These are phyloP conservation scores for Sungouiozyma ichnusensis DNA, from an alignment of 805 yeast genomes.

Conservation along the genomic window DNA sequence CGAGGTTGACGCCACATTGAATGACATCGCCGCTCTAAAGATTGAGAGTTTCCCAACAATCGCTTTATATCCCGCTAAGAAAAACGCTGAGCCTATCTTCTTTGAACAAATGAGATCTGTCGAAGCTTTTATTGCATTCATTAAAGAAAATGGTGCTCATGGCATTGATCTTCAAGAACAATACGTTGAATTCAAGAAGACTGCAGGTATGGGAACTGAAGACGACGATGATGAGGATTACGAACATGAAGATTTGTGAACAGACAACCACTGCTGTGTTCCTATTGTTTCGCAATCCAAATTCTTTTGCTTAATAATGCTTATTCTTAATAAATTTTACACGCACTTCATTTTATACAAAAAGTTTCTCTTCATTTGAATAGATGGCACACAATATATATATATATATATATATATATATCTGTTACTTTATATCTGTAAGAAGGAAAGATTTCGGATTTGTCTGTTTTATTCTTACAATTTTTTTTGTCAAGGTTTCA, in stretches of 20 bases:
- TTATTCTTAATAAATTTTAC: not conserved
- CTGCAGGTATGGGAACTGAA: constrained; percentile 10
- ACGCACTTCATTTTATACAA: too few species aligned
- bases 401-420: not conserved
- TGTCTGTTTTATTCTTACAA: too few species aligned
- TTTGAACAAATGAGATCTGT: constrained; percentile 68
- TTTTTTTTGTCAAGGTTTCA: too few species aligned
- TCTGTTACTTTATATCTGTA: not conserved
- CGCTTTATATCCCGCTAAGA: constrained; percentile 81
- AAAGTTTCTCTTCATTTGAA: too few species aligned
- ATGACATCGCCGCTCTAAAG: constrained; percentile 67
- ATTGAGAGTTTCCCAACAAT: constrained; percentile 91
- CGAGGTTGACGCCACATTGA: constrained; percentile 79
- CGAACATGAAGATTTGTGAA: constrained; percentile 28
- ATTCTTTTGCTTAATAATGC: not conserved
- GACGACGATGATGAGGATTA: constrained; percentile 12
- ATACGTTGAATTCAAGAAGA: constrained; percentile 15
- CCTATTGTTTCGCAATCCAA: not conserved
- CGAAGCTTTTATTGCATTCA: constrained; percentile 58
- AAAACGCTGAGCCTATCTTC: constrained; percentile 52
- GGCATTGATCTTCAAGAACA: constrained; percentile 45
- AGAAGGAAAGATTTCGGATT: too few species aligned
- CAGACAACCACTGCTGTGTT: too few species aligned
- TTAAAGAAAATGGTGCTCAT: constrained; percentile 56
- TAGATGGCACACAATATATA: too few species aligned